Conservation (phyloP, 2,329 filamentous ascomycete genomes). For the Fonsecaea pugnacius region DNA sequence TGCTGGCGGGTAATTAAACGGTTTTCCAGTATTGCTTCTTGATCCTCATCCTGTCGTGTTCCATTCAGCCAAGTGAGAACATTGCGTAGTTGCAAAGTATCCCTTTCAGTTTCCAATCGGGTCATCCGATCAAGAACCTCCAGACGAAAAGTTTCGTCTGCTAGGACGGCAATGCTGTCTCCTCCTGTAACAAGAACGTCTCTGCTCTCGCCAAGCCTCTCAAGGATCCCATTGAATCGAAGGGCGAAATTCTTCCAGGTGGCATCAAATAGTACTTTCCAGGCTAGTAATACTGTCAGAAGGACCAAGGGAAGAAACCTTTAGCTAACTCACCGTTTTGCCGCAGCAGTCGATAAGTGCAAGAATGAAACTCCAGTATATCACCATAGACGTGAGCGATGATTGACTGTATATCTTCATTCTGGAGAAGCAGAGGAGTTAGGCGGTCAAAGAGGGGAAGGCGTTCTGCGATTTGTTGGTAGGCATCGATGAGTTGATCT, state of each 20-base stretch:
- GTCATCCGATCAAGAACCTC: background rate
- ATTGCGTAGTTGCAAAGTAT: background rate
- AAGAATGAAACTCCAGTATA: background rate
- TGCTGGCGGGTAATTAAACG: background rate
- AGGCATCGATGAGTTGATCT: background rate
- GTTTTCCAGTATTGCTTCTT: background rate
- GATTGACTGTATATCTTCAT: background rate
- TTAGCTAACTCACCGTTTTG: background rate
- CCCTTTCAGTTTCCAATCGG: background rate
- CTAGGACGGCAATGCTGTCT: background rate
- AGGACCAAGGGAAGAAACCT: background rate
- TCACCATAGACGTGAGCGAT: background rate
- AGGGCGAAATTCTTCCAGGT: background rate
- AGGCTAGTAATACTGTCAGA: background rate
- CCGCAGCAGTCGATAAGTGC: background rate
- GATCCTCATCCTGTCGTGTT: background rate
- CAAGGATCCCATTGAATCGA: background rate
- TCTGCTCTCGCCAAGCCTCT: background rate
- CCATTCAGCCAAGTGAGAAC: background rate
- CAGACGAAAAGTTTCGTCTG: background rate
- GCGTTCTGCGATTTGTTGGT: background rate
- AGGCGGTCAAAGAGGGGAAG: background rate
- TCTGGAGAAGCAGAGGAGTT: background rate
- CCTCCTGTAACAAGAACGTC: background rate
- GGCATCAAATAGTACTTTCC: background rate